phyloP scores from a whole-genome alignment of 73 alveolate genomes.

The Paraurostyla sp. region DNA sequence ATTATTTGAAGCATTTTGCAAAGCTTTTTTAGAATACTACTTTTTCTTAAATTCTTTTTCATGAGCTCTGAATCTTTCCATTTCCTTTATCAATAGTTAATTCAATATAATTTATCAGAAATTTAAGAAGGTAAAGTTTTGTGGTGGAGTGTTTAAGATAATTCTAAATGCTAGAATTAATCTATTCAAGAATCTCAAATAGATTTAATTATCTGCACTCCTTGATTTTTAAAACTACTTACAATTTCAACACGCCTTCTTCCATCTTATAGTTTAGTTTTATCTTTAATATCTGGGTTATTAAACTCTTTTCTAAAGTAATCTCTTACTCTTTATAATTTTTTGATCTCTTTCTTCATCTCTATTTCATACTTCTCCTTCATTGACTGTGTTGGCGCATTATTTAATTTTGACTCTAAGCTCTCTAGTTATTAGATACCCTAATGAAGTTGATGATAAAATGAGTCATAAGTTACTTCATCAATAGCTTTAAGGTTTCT shows the following conservation, averaged over 20 bases:
- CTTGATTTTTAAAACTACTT: no score
- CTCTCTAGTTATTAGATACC: conserved; percentile 27
- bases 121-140: background rate
- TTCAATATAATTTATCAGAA: background rate
- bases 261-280: conserved; percentile 47
- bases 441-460: background rate
- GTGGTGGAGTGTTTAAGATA: background rate
- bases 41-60: conserved; percentile 74
- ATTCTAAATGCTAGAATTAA: no score
- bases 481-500: conserved; percentile 40
- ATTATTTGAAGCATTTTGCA: conserved; percentile 27
- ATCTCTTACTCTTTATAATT: conserved; percentile 74
- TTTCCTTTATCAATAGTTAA: conserved; percentile 23
- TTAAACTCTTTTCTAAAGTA: conserved; percentile 15
- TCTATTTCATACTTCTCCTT: conserved; percentile 75
- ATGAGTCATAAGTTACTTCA: background rate
- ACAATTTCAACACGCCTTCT: conserved; percentile 66
- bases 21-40: conserved; percentile 71
- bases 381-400: conserved; percentile 41
- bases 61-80: conserved; percentile 73
- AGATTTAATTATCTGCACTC: no score
- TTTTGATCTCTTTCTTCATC: conserved; percentile 80
- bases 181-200: no score
- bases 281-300: conserved; percentile 68
- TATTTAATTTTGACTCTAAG: conserved; percentile 42